Percentiles rank a stretch among this genome's conserved stretches.
These are phyloP conservation scores for Calonectria henricotiae DNA, from an alignment of 2,329 filamentous ascomycete species.

Conservation along the genomic window DNA sequence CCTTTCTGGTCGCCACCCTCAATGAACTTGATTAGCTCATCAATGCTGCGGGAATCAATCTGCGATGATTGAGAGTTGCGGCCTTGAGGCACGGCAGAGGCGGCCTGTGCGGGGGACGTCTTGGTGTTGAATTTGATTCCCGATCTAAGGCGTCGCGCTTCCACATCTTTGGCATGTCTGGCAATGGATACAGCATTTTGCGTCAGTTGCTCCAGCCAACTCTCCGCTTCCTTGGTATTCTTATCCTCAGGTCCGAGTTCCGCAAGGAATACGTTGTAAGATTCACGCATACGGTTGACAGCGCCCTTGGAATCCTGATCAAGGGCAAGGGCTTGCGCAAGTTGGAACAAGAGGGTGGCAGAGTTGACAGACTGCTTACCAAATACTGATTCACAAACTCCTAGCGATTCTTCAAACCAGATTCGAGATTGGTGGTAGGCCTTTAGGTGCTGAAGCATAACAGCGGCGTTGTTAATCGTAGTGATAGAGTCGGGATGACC, in stretches of 20 bases:
- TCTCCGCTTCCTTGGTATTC: slow-evolving; percentile 98
- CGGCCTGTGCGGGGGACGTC: slow-evolving; percentile 49
- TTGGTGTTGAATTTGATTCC: slow-evolving; percentile 76
- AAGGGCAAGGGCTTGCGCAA: slow-evolving; percentile 94
- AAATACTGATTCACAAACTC: slow-evolving; percentile 90
- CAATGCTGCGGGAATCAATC: slow-evolving; percentile 87
- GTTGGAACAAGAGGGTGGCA: slow-evolving; percentile 95
- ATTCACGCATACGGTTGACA: slow-evolving; percentile 94
- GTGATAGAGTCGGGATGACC: slow-evolving; percentile 98
- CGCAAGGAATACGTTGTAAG: slow-evolving; percentile 93
- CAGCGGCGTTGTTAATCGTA: slow-evolving; percentile 97
- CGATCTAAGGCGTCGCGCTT: slow-evolving; percentile 81
- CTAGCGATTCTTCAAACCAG: slow-evolving; percentile 96
- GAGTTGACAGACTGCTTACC: slow-evolving; percentile 93
- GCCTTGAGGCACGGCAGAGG: slow-evolving; percentile 56
- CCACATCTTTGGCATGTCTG: slow-evolving; percentile 91
- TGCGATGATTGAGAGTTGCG: slow-evolving; percentile 53
- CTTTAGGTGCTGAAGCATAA: slow-evolving; percentile 98
- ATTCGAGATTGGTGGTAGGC: slow-evolving; percentile 93
- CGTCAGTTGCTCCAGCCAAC: slow-evolving; percentile 95
- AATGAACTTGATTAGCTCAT: slow-evolving; percentile 95
- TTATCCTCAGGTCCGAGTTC: slow-evolving; percentile 92
- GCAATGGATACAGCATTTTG: slow-evolving; percentile 95
- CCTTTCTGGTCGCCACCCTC: slow-evolving; percentile 79
- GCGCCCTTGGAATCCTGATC: slow-evolving; percentile 95